phyloP scores from a whole-genome alignment of 108 stramenopile species.

The Cylindrotheca fusiformis region DNA sequence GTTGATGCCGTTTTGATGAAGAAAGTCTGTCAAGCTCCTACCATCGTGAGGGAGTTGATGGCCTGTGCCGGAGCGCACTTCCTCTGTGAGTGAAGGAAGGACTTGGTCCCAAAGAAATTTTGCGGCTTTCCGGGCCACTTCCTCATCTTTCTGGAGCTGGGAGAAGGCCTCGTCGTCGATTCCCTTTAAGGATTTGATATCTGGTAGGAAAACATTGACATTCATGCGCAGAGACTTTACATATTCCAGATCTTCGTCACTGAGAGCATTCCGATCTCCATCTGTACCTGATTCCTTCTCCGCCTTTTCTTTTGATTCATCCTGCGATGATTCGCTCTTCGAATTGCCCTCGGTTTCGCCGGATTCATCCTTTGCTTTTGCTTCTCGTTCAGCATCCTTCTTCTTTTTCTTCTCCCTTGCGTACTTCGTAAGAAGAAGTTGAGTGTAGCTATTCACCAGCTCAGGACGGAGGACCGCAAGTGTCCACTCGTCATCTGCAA shows the following conservation, averaged over 20 bases:
- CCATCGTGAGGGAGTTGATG: slow-evolving; percentile 78
- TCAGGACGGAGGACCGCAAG: slow-evolving; percentile 81
- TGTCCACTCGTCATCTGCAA: slow-evolving; percentile 80
- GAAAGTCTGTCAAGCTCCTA: slow-evolving; percentile 67
- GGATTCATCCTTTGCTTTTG: slow-evolving; percentile 19
- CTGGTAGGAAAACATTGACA: slow-evolving; percentile 89
- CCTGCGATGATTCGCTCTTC: slow-evolving; percentile 9
- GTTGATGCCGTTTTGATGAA: slow-evolving; percentile 93
- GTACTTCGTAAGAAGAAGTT: slow-evolving; percentile 54
- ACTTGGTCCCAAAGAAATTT: slow-evolving; percentile 79
- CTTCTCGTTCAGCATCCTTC: slow-evolving; percentile 21
- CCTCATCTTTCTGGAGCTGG: slow-evolving; percentile 82
- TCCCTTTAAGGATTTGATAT: slow-evolving; percentile 56
- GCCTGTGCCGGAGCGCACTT: slow-evolving; percentile 53
- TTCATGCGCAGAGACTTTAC: slow-evolving; percentile 73
- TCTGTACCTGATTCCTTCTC: slow-evolving; percentile 21
- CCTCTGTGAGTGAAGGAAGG: slow-evolving; percentile 71
- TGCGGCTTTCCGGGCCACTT: slow-evolving; percentile 70
- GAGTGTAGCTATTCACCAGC: slow-evolving; percentile 67
- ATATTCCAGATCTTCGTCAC: slow-evolving; percentile 71
- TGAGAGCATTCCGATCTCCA: slow-evolving; percentile 26
- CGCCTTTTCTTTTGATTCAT: slow-evolving; percentile 16
- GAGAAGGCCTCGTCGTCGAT: slow-evolving; percentile 50
- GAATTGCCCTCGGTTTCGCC: slow-evolving; percentile 18
- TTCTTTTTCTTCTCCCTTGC: slow-evolving; percentile 33